Evolutionary conservation across 2,329 filamentous ascomycete genomes (phyloP), one percentile per base, ranked within the genome.

Genomic region (Hymenoscyphus fraxineus): DNA sequence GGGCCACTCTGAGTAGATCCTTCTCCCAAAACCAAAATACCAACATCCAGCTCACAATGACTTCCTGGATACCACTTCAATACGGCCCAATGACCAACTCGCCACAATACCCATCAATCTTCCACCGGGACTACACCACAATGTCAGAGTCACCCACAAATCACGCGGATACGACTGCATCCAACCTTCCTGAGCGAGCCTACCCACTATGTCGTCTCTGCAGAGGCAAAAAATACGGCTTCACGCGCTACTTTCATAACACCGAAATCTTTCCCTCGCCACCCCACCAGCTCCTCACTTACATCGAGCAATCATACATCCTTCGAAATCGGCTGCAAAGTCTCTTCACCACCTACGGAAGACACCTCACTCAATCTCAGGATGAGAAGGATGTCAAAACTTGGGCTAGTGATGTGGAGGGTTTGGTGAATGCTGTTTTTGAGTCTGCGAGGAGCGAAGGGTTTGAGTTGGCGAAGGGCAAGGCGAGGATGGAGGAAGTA

Each of bases 201-300:
- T 51, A 51, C 44, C 44, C 44, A 9, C 2, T 51, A 22, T 51
- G 44, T 51, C 44, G 6, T 9, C 44, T n/a, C 15, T 73, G 71
- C 63, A 71, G 67, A 65, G 71, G 71, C 12, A 60, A 67, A 16
- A 68, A 67, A 16, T 72, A 71, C 61, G 64, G 66, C 58, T 73
- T 70, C 66, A 71, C 66, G 15, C 54, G 67, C 3, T 73, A 73
- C 58, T 73, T 73, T 62, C 71, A 73, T 60, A 72, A 72, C 57
- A 63, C 54, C 3, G 61, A 55, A 1, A 61, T 72, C 58, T 72
- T 72, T 63, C 16, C 61, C 15, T 54, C 64, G 13, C 70, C 70
- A 63, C 71, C 71, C 32, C 71, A 73, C 44, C 64, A 62, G 9
- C 59, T 73, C 0, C 64, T 73, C 2, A 27, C 51, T 15, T 40